phyloP scores from a whole-genome alignment of 768 basidiomycete genomes.

The Amanita fuliginea region DNA sequence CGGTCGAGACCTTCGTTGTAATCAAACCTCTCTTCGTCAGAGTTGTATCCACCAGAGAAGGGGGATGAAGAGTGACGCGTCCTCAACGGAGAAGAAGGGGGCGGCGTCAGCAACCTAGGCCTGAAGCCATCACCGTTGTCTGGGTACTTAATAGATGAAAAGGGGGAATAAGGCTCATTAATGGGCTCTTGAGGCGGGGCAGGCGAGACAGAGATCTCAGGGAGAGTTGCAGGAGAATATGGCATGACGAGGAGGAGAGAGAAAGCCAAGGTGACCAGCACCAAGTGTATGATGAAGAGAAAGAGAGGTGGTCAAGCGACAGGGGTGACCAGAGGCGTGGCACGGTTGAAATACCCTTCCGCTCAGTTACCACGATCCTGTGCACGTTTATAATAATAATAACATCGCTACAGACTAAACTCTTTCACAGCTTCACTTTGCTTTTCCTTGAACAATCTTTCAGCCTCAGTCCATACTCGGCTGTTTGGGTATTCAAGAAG shows the following conservation, averaged over 20 bases:
- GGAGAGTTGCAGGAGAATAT: constrained; percentile 30
- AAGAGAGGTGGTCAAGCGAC: constrained; percentile 20
- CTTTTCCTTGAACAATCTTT: constrained; percentile 65
- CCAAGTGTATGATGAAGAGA: constrained; percentile 20
- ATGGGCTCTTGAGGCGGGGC: constrained; percentile 44
- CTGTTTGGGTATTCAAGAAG: constrained; percentile 71
- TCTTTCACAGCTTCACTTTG: constrained; percentile 29
- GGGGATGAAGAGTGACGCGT: constrained; percentile 35
- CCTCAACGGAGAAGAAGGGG: constrained; percentile 32
- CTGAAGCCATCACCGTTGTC: constrained; percentile 42
- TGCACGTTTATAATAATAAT: not conserved
- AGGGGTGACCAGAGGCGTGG: constrained; percentile 13
- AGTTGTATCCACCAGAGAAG: constrained; percentile 27
- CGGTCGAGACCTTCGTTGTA: constrained; percentile 40
- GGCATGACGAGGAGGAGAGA: constrained; percentile 23
- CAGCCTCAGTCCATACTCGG: constrained; percentile 83
- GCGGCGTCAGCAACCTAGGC: constrained; percentile 46
- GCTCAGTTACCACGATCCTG: constrained; percentile 2
- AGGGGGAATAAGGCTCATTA: constrained; percentile 55
- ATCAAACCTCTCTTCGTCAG: constrained; percentile 7
- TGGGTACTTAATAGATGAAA: constrained; percentile 24
- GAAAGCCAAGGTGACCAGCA: constrained; percentile 42
- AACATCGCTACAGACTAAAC: constrained; percentile 18
- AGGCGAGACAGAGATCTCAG: constrained; percentile 60
- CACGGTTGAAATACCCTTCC: not conserved